These are phyloP conservation scores for Neopestalotiopsis sp. DNA, from an alignment of 2,329 filamentous ascomycete genomes.

Conservation along the genomic window DNA sequence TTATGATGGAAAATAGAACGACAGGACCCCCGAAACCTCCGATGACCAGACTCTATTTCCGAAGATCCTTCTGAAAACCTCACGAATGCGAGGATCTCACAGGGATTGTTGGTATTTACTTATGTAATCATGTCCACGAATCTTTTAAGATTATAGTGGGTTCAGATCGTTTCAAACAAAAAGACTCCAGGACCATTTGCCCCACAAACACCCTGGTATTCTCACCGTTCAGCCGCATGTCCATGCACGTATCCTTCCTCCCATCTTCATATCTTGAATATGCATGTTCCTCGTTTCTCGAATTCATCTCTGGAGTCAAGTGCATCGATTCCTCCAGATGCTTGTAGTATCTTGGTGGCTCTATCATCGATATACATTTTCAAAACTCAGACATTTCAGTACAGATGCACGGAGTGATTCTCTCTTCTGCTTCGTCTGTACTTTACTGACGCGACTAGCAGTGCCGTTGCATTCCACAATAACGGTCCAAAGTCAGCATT, in stretches of 20 bases:
- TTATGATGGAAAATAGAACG: no score
- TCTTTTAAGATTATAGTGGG: slow-evolving; percentile 1
- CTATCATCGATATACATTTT: background rate
- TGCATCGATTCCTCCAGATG: background rate
- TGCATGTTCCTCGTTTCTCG: background rate
- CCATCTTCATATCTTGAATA: background rate
- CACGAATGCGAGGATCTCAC: background rate
- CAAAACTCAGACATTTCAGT: background rate
- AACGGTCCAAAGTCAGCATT: background rate
- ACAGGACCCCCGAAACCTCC: no score
- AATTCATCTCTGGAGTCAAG: background rate
- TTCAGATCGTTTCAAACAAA: slow-evolving; percentile 1
- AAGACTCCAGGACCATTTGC: background rate
- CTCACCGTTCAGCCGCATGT: background rate
- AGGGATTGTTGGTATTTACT: background rate
- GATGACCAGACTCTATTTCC: background rate
- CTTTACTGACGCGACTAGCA: background rate
- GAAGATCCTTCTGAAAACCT: background rate
- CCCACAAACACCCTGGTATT: background rate
- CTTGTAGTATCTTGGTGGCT: no score
- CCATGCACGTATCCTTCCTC: background rate
- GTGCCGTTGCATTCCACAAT: background rate
- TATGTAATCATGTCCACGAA: background rate
- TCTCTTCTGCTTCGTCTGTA: background rate
- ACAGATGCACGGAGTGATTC: background rate